Percentiles rank a stretch among this genome's conserved stretches.
Conservation (phyloP, 1,284 basidiomycete species). For the Tylopilus sp. region DNA sequence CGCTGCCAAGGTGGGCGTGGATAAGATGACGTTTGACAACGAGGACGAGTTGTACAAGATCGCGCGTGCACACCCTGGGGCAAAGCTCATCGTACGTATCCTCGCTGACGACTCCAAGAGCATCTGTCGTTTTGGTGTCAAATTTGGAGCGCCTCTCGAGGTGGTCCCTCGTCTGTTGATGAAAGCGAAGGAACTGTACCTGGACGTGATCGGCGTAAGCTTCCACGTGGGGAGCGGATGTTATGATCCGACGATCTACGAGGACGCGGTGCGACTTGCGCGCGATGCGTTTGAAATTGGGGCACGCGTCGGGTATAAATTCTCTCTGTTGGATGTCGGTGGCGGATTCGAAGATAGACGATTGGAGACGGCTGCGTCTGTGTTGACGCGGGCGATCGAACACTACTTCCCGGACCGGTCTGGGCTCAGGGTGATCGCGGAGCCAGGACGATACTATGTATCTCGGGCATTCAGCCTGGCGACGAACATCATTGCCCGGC, state of each 20-base stretch:
- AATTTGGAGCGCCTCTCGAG: slow-evolving; percentile 92
- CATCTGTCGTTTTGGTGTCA: slow-evolving; percentile 90
- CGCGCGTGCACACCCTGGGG: slow-evolving; percentile 74
- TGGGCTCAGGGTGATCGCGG: slow-evolving; percentile 85
- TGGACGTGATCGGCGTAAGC: slow-evolving; percentile 92
- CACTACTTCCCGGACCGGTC: slow-evolving; percentile 81
- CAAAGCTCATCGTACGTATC: slow-evolving; percentile 91
- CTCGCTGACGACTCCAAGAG: slow-evolving; percentile 96
- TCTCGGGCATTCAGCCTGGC: slow-evolving; percentile 91
- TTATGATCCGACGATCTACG: slow-evolving; percentile 88
- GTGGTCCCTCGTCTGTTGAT: slow-evolving; percentile 78
- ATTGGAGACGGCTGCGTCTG: slow-evolving; percentile 78
- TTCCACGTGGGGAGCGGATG: slow-evolving; percentile 99
- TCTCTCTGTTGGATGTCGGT: slow-evolving; percentile 87
- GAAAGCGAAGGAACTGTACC: slow-evolving; percentile 74
- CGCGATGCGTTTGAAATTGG: slow-evolving; percentile 88
- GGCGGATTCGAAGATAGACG: slow-evolving; percentile 93
- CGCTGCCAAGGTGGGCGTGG: slow-evolving; percentile 75
- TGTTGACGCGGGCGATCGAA: slow-evolving; percentile 73
- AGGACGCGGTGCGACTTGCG: slow-evolving; percentile 86
- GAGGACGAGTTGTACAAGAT: slow-evolving; percentile 97
- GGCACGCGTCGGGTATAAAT: slow-evolving; percentile 74
- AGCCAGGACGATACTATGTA: slow-evolving; percentile 96
- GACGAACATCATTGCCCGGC: slow-evolving; percentile 89
- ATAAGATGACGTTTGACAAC: slow-evolving; percentile 98